Evolutionary conservation across 2,329 filamentous ascomycete species (phyloP).

Genomic region (Mycosphaerella arachidis): DNA sequence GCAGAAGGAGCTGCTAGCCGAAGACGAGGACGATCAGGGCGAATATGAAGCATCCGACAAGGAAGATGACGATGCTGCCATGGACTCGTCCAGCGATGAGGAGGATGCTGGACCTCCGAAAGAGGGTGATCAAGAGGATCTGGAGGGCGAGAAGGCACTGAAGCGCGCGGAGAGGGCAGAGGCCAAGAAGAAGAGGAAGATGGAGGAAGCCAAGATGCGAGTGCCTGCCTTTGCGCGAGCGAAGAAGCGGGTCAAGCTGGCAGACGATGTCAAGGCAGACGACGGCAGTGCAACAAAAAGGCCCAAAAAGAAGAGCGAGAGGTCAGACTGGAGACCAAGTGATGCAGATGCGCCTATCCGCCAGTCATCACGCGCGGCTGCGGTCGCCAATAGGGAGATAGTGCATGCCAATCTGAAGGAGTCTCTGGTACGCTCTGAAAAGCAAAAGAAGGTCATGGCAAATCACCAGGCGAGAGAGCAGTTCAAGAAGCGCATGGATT

Average conservation of each 20-base stretch:
- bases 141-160: constrained; percentile 83
- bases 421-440: constrained; percentile 63
- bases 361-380: constrained; percentile 59
- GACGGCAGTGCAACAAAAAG: constrained; percentile 20
- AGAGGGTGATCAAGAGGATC: constrained; percentile 55
- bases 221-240: constrained; percentile 59
- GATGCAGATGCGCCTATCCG: constrained; percentile 58
- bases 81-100: constrained; percentile 81
- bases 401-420: constrained; percentile 68
- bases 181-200: constrained; percentile 74
- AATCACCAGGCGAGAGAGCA: constrained; percentile 55
- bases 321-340: constrained; percentile 65
- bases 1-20: constrained; percentile 39
- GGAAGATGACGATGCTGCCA: constrained; percentile 66
- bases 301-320: constrained; percentile 65
- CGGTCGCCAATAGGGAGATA: constrained; percentile 55
- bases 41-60: constrained; percentile 39
- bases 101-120: constrained; percentile 57
- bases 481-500: constrained; percentile 71
- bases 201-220: constrained; percentile 67
- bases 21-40: constrained; percentile 50
- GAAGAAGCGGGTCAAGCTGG: constrained; percentile 53
- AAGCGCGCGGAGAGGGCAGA: constrained; percentile 70
- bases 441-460: constrained; percentile 63
- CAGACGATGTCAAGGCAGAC: constrained; percentile 34